Evolutionary conservation across 116 monocot species (phyloP), one percentile per base, ranked within the genome.

Genomic region (Papilionanthe hybrid): DNA sequence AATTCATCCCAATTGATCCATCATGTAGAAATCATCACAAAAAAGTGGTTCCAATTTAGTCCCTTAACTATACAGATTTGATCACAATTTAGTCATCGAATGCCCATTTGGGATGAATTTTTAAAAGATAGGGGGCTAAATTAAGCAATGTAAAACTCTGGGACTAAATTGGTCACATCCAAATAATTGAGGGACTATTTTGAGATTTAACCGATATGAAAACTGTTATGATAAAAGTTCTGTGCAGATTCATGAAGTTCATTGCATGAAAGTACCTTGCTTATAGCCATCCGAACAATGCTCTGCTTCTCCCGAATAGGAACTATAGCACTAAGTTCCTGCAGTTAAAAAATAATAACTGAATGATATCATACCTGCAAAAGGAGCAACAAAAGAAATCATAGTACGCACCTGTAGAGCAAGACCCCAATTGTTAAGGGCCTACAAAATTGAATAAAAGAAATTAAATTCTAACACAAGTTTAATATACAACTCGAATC

Each of bases 301-400:
- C 83, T 91, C 72, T 91, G 91, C 75, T 99, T 99, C 72, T 95
- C 98, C 78, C 91, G 85, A 60, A 89, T 87, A 81, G 98, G 91
- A 86, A 95, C 98, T 86, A 99, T 99, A 82, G 90, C 91, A 94
- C 98, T 93, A 37, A 99, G 95, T 85, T 99, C 98, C 98, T 99
- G 89, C 79, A 84, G 20, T 82, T 47, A 9, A 48, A 25, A 41
- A 41, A 73, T 68, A 27, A 73, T 30, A 66, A 69, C 29, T n/a
- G 29, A 80, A 48, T 12, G 13, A 17, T 30, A 20, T 32, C 27
- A 22, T 58, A 55, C 50, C 73, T 44, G 44, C 30, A 29, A 15
- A 15, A 25, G 28, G 55, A 29, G 29, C 19, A 47, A 17, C 23
- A 22, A 66, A 5, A 84, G 50, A 77, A 76, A 13, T 42, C 19